Evolutionary conservation across 192 early-diverging fungal genomes (phyloP).

Genomic region (Geranomyces michiganensis): DNA sequence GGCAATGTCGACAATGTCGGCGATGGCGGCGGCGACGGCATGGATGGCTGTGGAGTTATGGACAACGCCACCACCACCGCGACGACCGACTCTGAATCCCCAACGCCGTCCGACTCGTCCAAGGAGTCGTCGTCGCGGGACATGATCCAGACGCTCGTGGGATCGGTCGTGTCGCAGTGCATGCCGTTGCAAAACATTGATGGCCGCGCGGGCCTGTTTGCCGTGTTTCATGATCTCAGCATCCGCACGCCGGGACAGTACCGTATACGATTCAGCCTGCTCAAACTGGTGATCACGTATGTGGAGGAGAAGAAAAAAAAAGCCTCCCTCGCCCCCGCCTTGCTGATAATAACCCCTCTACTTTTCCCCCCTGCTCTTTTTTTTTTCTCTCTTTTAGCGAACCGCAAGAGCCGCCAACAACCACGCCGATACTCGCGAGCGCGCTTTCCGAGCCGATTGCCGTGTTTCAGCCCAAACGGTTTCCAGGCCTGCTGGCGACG

Average conservation of each 20-base stretch:
- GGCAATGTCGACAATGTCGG: too few species aligned
- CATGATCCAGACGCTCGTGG: conserved; percentile 38
- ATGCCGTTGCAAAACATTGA: conserved; percentile 33
- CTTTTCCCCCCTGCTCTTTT: neutral
- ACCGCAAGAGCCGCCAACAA: neutral
- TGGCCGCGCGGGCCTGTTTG: conserved; percentile 42
- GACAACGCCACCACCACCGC: neutral
- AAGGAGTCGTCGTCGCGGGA: conserved; percentile 15
- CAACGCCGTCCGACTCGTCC: too few species aligned
- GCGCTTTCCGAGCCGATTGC: conserved; percentile 12
- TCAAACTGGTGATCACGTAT: conserved; percentile 10
- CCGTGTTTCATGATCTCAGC: conserved; percentile 53
- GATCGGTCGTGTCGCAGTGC: conserved; percentile 30
- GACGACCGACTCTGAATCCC: neutral
- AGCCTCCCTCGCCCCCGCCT: neutral
- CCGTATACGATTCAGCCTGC: conserved; percentile 40
- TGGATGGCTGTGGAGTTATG: too few species aligned
- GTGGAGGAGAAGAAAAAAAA: neutral
- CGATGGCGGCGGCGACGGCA: too few species aligned
- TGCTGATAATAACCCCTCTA: neutral
- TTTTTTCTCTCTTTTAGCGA: neutral
- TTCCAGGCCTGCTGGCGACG: conserved; percentile 27
- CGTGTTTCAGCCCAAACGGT: conserved; percentile 35
- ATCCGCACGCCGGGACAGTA: conserved; percentile 48
- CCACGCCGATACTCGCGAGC: conserved; percentile 25